A percentile compares a stretch with the other conserved stretches of the same genome.
Conservation (phyloP, 805 yeast genomes). For the Babjeviella inositovora region DNA sequence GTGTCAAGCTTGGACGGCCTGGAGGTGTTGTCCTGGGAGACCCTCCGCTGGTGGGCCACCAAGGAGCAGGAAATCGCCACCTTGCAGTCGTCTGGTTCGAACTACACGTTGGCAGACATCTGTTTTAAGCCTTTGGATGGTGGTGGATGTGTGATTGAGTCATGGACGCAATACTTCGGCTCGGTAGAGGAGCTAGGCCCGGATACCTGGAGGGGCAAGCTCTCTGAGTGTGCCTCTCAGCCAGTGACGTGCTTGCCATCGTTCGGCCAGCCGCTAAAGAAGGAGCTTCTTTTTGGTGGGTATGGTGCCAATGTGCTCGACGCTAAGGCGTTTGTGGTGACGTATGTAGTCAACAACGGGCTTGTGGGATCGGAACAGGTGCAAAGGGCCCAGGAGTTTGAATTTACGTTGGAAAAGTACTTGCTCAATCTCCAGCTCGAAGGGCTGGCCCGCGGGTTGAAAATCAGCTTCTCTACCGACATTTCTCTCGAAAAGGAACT, state of each 20-base stretch:
- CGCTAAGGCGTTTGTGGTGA: slow-evolving; percentile 62
- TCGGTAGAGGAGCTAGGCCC: slow-evolving; percentile 30
- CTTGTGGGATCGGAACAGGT: slow-evolving; percentile 23
- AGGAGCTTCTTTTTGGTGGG: slow-evolving; percentile 57
- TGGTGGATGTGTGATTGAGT: slow-evolving; percentile 63
- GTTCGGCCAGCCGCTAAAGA: slow-evolving; percentile 80
- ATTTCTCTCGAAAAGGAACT: slow-evolving; percentile 75
- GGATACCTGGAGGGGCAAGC: slow-evolving; percentile 33
- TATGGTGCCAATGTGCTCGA: slow-evolving; percentile 27
- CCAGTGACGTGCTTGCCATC: slow-evolving; percentile 86
- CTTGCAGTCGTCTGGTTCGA: too few species aligned
- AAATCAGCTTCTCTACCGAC: slow-evolving; percentile 67
- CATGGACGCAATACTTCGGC: slow-evolving; percentile 84
- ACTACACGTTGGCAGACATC: slow-evolving; percentile 41
- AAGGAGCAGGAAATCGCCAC: slow-evolving; percentile 41
- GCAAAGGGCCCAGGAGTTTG: slow-evolving; percentile 42
- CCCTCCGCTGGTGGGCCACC: slow-evolving; percentile 80
- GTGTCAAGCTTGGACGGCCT: slow-evolving; percentile 54
- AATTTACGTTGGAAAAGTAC: slow-evolving; percentile 42
- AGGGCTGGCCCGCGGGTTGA: slow-evolving; percentile 33
- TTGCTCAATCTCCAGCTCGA: slow-evolving; percentile 24
- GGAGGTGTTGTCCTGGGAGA: slow-evolving; percentile 49
- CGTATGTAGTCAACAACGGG: slow-evolving; percentile 49
- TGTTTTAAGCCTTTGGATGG: slow-evolving; percentile 79
- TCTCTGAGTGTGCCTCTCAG: slow-evolving; percentile 49